Percentiles rank a stretch among this genome's conserved stretches.
Evolutionary conservation across 2,329 filamentous ascomycete genomes (phyloP).

Genomic region (Fusarium begoniae): DNA sequence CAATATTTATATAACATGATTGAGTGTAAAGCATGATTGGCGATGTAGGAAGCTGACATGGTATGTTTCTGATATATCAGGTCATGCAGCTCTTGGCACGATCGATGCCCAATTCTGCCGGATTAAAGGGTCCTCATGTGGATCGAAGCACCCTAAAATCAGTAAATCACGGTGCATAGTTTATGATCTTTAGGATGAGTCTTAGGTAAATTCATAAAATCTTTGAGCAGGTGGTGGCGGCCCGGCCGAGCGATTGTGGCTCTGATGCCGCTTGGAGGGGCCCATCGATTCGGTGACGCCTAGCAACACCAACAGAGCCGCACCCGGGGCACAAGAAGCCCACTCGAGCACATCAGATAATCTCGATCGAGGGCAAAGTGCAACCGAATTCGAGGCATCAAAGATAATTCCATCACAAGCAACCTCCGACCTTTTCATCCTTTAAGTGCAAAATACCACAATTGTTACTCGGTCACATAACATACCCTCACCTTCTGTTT

Average conservation of each 20-base stretch:
- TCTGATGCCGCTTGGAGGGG: slow-evolving; percentile 1
- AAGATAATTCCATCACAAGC: background rate
- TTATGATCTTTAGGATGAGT: slow-evolving; percentile 2
- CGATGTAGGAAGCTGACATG: background rate
- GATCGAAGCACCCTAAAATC: background rate
- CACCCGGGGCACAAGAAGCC: background rate
- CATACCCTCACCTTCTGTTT: rapidly evolving
- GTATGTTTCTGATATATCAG: slow-evolving; percentile 23
- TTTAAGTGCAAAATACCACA: background rate
- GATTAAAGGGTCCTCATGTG: background rate
- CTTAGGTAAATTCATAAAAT: background rate
- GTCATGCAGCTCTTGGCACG: slow-evolving; percentile 26
- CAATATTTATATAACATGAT: background rate
- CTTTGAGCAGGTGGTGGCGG: background rate
- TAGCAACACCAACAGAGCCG: slow-evolving; percentile 6
- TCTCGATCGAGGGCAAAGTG: background rate
- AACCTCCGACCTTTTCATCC: background rate
- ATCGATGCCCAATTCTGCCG: slow-evolving; percentile 14
- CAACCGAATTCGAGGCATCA: background rate
- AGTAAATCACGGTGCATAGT: background rate
- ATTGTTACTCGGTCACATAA: background rate
- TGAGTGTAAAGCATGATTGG: background rate
- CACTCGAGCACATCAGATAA: background rate
- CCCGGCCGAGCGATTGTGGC: background rate
- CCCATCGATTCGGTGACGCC: background rate